Evolutionary conservation across 2,329 filamentous ascomycete genomes (phyloP).

Genomic region (Venturia pyrina): DNA sequence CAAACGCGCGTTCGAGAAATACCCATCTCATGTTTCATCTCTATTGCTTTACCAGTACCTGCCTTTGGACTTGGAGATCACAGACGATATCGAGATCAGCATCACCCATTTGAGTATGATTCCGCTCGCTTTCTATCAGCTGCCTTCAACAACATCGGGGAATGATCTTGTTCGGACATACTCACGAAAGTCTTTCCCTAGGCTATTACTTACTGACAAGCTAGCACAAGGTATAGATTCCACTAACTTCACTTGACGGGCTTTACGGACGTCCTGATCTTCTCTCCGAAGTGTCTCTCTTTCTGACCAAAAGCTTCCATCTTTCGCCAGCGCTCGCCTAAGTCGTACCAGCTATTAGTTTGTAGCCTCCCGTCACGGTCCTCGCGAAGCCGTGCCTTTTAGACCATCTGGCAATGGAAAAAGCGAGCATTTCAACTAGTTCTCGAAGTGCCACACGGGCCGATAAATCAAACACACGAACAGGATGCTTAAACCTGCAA

Average conservation of each 20-base stretch:
- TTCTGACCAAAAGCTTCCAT: too few species aligned
- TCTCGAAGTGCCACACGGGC: background rate
- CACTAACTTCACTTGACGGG: too few species aligned
- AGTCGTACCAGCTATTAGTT: too few species aligned
- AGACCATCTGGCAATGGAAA: background rate
- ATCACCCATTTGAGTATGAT: background rate
- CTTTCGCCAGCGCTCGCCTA: too few species aligned
- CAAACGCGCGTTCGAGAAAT: too few species aligned
- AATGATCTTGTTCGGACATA: background rate
- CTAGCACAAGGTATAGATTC: too few species aligned
- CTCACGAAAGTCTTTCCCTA: too few species aligned
- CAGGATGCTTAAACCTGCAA: slow-evolving; percentile 10
- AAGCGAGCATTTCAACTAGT: background rate
- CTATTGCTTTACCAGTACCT: background rate
- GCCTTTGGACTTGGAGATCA: background rate
- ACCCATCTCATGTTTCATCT: too few species aligned
- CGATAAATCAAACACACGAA: background rate
- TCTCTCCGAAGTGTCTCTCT: too few species aligned
- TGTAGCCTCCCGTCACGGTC: too few species aligned
- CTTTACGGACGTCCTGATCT: too few species aligned
- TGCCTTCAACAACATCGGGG: background rate
- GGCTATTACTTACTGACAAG: too few species aligned
- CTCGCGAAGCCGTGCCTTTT: background rate
- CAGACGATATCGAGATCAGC: background rate
- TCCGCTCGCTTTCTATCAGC: background rate